A percentile compares a stretch with the other conserved stretches of the same genome.
Evolutionary conservation across 495 filamentous ascomycete genomes (phyloP).

Genomic region (Xylaria palmicola): DNA sequence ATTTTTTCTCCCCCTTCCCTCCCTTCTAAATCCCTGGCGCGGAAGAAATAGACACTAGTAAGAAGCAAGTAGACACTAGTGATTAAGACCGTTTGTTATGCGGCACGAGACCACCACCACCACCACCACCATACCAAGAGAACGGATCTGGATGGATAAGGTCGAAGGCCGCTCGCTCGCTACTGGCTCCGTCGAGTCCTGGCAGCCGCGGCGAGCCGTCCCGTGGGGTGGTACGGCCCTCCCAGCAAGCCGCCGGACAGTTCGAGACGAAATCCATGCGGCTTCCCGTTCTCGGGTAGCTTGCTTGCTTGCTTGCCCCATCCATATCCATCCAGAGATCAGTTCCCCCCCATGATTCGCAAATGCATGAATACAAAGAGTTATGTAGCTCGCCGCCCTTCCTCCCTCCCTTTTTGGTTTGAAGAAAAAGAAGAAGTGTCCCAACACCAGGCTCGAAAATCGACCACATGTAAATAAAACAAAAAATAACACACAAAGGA

Average conservation of each 20-base stretch:
- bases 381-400: conserved; percentile 11
- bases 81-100: conserved; percentile 3
- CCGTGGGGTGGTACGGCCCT: not conserved
- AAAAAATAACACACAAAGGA: not conserved
- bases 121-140: conserved; percentile 1
- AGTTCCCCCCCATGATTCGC: conserved; percentile 7
- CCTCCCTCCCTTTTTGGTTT: not conserved
- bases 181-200: not conserved
- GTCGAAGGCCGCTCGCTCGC: too few relatives aligned
- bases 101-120: too few relatives aligned
- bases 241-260: not conserved
- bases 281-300: conserved; percentile 8
- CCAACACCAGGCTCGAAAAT: conserved; percentile 5
- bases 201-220: too few relatives aligned
- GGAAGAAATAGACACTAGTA: conserved; percentile 3
- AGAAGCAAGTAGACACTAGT: conserved; percentile 12
- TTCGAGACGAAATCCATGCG: conserved; percentile 8
- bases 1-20: not conserved
- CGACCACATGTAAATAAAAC: conserved; percentile 6
- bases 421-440: not conserved
- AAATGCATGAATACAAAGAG: conserved; percentile 12
- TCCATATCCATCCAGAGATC: not conserved
- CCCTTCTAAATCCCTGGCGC: not conserved
- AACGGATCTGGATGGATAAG: not conserved
- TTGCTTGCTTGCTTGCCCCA: too few relatives aligned